Percentiles rank a stretch among this genome's conserved stretches.
phyloP scores from a whole-genome alignment of 352 stramenopile species.

The Phytophthora uliginosa region DNA sequence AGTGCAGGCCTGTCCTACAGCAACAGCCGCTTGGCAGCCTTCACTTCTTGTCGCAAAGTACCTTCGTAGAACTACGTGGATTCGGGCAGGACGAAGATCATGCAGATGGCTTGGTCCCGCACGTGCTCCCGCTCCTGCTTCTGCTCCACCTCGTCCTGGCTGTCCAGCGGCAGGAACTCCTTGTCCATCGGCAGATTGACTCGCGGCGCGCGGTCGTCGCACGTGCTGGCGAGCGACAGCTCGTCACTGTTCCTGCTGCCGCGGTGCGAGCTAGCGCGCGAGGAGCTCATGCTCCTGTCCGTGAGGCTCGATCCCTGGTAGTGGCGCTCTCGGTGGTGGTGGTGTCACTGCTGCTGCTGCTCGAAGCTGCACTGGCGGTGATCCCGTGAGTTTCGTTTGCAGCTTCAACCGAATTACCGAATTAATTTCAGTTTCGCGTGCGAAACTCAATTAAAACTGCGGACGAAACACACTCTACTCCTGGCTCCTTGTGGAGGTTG shows the following conservation, averaged over 20 bases:
- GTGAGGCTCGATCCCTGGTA: slow-evolving; percentile 23
- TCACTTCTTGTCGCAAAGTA: slow-evolving; percentile 21
- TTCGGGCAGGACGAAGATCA: slow-evolving; percentile 84
- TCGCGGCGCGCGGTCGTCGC: slow-evolving; percentile 11
- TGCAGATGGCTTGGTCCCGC: slow-evolving; percentile 88
- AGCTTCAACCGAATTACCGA: no score
- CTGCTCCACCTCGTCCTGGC: slow-evolving; percentile 35
- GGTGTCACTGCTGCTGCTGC: slow-evolving; percentile 15
- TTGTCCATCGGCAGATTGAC: slow-evolving; percentile 55
- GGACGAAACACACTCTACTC: no score
- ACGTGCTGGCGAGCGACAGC: slow-evolving; percentile 30
- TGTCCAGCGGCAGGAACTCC: slow-evolving; percentile 59
- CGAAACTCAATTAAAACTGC: no score
- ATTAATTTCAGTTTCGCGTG: no score
- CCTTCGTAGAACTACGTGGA: slow-evolving; percentile 74
- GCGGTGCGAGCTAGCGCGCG: slow-evolving; percentile 33
- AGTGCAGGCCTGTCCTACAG: not conserved
- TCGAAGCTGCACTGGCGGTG: slow-evolving; percentile 8
- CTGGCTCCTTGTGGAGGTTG: not conserved
- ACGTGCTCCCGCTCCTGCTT: slow-evolving; percentile 22
- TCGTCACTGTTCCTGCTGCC: slow-evolving; percentile 40
- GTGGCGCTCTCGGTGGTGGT: not conserved
- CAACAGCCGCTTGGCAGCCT: slow-evolving; percentile 1
- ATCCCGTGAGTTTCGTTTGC: no score
- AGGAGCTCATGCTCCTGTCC: slow-evolving; percentile 15